Percentiles rank a stretch among this genome's conserved stretches.
Conservation (phyloP, 2,329 filamentous ascomycete genomes). For the Diplodia intermedia region DNA sequence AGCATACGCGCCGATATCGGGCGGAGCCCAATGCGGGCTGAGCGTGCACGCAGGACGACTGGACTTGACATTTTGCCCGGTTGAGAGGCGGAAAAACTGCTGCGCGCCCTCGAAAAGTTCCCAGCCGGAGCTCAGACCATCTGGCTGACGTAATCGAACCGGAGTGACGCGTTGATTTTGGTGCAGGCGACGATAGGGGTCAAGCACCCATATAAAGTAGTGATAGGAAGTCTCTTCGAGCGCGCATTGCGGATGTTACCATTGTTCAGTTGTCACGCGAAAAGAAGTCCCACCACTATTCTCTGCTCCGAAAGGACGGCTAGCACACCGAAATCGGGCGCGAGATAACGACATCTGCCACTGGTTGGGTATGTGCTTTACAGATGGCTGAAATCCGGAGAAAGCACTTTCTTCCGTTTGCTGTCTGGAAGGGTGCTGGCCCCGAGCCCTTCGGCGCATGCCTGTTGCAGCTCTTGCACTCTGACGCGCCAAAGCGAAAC, state of each 20-base stretch:
- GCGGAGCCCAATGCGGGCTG: conserved; percentile 19
- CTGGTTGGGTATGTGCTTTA: not conserved
- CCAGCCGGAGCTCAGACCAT: conserved; percentile 11
- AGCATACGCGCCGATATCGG: conserved; percentile 27
- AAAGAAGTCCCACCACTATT: no score
- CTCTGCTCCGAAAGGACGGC: no score
- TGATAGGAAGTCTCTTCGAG: no score
- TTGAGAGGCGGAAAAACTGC: conserved; percentile 25
- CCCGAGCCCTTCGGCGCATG: not conserved
- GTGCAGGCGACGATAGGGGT: not conserved
- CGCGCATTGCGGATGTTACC: no score
- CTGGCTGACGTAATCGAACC: conserved; percentile 4
- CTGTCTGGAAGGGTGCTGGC: not conserved
- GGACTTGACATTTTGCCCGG: conserved; percentile 27
- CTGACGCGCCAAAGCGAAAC: not conserved
- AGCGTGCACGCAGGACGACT: conserved; percentile 13
- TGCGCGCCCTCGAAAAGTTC: conserved; percentile 6
- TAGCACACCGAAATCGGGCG: not conserved
- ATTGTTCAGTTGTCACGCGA: no score
- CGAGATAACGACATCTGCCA: not conserved
- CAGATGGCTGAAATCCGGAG: not conserved
- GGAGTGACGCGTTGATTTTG: not conserved
- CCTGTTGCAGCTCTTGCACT: not conserved
- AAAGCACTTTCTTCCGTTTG: not conserved
- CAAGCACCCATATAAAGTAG: no score